Conservation (phyloP, 1,284 basidiomycete species). For the Heterobasidion annosum region DNA sequence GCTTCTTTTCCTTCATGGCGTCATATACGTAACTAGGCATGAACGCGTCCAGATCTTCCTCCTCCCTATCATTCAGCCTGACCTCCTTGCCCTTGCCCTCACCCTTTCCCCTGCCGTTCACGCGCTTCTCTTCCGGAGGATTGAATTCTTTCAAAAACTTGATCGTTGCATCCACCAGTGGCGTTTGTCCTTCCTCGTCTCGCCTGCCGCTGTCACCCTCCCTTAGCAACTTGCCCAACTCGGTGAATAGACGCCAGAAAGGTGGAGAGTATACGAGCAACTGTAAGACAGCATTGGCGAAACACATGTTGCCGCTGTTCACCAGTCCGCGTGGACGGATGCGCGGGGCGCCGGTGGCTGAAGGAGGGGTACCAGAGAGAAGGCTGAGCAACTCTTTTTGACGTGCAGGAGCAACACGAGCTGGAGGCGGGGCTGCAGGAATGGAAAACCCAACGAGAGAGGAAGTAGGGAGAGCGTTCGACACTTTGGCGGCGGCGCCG, state of each 20-base stretch:
- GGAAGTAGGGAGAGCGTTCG: conserved; percentile 46
- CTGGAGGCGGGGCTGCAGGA: conserved; percentile 28
- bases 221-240: conserved; percentile 50
- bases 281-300: conserved; percentile 92
- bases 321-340: conserved; percentile 77
- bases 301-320: conserved; percentile 97
- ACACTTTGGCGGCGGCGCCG: conserved; percentile 25
- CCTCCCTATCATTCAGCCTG: conserved; percentile 25
- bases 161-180: conserved; percentile 79
- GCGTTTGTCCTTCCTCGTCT: conserved; percentile 44
- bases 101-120: conserved; percentile 22
- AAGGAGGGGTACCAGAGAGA: conserved; percentile 30
- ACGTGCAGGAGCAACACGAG: conserved; percentile 33
- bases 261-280: conserved; percentile 84
- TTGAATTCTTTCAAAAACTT: conserved; percentile 79
- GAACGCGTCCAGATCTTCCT: conserved; percentile 59
- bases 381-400: conserved; percentile 50
- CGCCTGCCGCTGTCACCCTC: conserved; percentile 28
- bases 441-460: conserved; percentile 63
- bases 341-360: conserved; percentile 24
- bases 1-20: conserved; percentile 91
- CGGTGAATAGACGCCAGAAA: conserved; percentile 75
- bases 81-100: conserved; percentile 28
- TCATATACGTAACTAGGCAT: conserved; percentile 89
- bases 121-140: conserved; percentile 23